Evolutionary conservation across 2,329 filamentous ascomycete genomes (phyloP).

Genomic region (Stromatinia cepivora): DNA sequence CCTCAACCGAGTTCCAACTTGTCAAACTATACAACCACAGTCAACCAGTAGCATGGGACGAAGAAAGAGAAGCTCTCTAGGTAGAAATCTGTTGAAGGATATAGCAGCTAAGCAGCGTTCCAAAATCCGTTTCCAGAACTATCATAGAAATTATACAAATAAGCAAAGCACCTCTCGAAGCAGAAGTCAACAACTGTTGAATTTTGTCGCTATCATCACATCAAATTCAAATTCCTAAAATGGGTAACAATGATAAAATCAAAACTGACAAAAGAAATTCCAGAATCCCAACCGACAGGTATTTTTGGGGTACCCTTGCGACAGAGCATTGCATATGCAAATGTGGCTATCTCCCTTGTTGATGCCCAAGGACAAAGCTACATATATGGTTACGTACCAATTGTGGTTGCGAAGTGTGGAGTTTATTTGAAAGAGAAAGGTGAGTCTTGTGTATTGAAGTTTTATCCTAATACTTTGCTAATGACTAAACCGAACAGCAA

Average conservation of each 20-base stretch:
- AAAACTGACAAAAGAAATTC: constrained; percentile 29
- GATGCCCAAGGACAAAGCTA: constrained; percentile 92
- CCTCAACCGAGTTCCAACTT: constrained; percentile 1
- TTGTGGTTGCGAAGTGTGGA: constrained; percentile 96
- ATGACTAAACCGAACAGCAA: constrained; percentile 59
- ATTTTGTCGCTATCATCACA: neutral
- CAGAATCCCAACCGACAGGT: constrained; percentile 54
- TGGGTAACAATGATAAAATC: constrained; percentile 20
- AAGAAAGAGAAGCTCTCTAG: constrained; percentile 14
- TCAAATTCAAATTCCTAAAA: constrained; percentile 1
- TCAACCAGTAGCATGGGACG: constrained; percentile 6
- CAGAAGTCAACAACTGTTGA: constrained; percentile 9
- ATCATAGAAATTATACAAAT: neutral
- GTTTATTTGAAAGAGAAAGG: constrained; percentile 98
- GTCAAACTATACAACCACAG: neutral
- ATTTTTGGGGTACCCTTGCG: constrained; percentile 95
- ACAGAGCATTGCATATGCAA: constrained; percentile 94
- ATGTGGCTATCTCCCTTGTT: constrained; percentile 94
- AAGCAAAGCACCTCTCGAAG: neutral
- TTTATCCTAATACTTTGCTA: constrained; percentile 19
- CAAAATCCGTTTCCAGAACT: constrained; percentile 3
- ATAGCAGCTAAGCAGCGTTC: constrained; percentile 23
- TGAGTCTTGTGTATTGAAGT: constrained; percentile 47
- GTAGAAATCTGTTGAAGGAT: neutral
- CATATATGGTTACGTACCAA: constrained; percentile 97